phyloP scores from a whole-genome alignment of 805 yeast genomes.

The Vanderwaltozyma verrucispora region DNA sequence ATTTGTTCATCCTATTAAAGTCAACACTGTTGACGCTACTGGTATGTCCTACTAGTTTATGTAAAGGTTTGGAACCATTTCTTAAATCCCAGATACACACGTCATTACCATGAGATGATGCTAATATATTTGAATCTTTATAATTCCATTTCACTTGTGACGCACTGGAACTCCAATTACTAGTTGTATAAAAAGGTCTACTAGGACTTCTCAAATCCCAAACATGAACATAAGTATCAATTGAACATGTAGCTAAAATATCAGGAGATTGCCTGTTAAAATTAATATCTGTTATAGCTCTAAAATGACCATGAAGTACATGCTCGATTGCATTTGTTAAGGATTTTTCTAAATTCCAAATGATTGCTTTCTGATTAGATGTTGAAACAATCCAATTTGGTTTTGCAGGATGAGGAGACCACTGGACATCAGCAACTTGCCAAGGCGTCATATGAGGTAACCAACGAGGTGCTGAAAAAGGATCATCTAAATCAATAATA shows the following conservation, averaged over 20 bases:
- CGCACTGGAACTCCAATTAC: slow-evolving; percentile 95
- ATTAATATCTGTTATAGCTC: slow-evolving; percentile 94
- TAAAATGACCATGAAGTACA: slow-evolving; percentile 76
- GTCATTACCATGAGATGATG: slow-evolving; percentile 76
- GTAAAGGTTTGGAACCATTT: slow-evolving; percentile 67
- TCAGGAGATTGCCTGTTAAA: slow-evolving; percentile 86
- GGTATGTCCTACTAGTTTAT: slow-evolving; percentile 61
- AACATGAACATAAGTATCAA: slow-evolving; percentile 74
- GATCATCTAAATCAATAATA: slow-evolving; percentile 90
- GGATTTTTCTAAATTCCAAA: slow-evolving; percentile 77
- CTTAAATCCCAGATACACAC: slow-evolving; percentile 84
- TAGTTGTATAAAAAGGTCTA: slow-evolving; percentile 63
- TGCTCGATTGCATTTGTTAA: slow-evolving; percentile 72
- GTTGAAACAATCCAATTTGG: slow-evolving; percentile 92
- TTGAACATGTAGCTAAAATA: slow-evolving; percentile 81
- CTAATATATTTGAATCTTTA: slow-evolving; percentile 62
- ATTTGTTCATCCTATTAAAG: slow-evolving; percentile 52
- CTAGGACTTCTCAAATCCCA: slow-evolving; percentile 88
- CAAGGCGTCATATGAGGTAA: slow-evolving; percentile 85
- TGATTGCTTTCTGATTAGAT: slow-evolving; percentile 87
- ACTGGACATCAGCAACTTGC: slow-evolving; percentile 98
- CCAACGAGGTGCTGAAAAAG: slow-evolving; percentile 91
- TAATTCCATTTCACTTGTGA: slow-evolving; percentile 93
- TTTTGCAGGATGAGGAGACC: slow-evolving; percentile 85
- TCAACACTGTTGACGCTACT: slow-evolving; percentile 86